These are phyloP conservation scores for Podospora fimiseda DNA, from an alignment of 495 filamentous ascomycete genomes.

Conservation along the genomic window DNA sequence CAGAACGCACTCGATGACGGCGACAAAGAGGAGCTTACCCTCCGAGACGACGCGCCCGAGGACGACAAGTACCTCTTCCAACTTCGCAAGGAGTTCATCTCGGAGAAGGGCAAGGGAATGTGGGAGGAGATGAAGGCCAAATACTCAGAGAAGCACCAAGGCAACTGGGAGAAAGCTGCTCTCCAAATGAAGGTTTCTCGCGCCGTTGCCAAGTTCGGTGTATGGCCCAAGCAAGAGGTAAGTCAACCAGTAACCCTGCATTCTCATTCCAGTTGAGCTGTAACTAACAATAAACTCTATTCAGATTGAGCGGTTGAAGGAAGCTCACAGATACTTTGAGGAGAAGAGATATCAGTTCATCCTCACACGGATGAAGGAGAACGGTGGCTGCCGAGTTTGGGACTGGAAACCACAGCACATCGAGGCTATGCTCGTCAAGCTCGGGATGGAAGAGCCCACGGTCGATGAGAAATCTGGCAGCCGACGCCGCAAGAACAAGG, in stretches of 20 bases:
- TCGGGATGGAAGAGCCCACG: conserved; percentile 27
- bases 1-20: conserved; percentile 11
- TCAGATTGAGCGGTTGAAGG: conserved; percentile 24
- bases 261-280: neutral
- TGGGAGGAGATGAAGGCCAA: conserved; percentile 45
- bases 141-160: conserved; percentile 34
- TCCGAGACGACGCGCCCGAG: conserved; percentile 39
- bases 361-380: conserved; percentile 31
- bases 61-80: conserved; percentile 41
- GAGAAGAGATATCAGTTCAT: conserved; percentile 29
- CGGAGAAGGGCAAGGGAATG: conserved; percentile 46
- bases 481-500: conserved; percentile 29
- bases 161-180: conserved; percentile 38
- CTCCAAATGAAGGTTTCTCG: conserved; percentile 47
- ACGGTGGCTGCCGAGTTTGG: conserved; percentile 31
- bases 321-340: conserved; percentile 27
- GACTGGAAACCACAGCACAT: conserved; percentile 35
- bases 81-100: conserved; percentile 35
- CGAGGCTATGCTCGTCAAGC: conserved; percentile 32
- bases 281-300: neutral
- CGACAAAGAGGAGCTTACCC: conserved; percentile 22
- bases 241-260: too few species aligned
- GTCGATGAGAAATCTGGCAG: conserved; percentile 25
- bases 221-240: conserved; percentile 41
- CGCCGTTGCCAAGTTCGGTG: conserved; percentile 37